A percentile compares a stretch with the other conserved stretches of the same genome.
Evolutionary conservation across 148 eudicot species (phyloP).

Genomic region (Diospyros kaki): DNA sequence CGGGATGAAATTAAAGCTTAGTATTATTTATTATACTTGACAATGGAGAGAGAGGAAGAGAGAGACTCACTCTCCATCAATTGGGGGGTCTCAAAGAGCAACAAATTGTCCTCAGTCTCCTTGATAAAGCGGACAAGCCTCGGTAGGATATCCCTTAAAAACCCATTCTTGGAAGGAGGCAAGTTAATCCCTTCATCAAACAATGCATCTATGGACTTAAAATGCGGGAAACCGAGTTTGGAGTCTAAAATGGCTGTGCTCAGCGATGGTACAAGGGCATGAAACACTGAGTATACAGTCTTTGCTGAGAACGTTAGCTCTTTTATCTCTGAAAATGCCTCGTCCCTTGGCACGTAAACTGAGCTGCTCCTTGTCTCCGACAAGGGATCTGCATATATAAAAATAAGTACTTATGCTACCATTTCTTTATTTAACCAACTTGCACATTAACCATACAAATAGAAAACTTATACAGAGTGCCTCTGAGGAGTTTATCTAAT

Average conservation of each 20-base stretch:
- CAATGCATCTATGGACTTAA: neutral
- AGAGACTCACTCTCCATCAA: neutral
- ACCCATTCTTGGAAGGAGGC: neutral
- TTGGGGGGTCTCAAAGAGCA: neutral
- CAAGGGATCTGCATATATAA: constrained; percentile 34
- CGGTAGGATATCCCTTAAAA: neutral
- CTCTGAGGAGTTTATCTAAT: neutral
- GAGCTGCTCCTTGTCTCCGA: neutral
- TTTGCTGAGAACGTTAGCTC: neutral
- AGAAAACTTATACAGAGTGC: neutral
- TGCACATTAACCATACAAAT: neutral
- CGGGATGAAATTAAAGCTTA: neutral
- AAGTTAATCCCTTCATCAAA: constrained; percentile 34
- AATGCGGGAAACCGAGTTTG: neutral
- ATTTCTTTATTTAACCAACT: too few species aligned
- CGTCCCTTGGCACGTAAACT: constrained; percentile 9
- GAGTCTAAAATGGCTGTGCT: neutral
- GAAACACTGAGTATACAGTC: neutral
- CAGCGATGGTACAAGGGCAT: neutral
- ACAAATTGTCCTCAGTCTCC: neutral
- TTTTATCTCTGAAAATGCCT: constrained; percentile 1
- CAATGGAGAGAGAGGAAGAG: neutral
- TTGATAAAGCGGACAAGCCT: neutral
- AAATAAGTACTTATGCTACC: too few species aligned
- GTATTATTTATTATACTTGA: neutral